These are phyloP conservation scores for Cytospora mali DNA, from an alignment of 2,329 filamentous ascomycete species.

Conservation along the genomic window DNA sequence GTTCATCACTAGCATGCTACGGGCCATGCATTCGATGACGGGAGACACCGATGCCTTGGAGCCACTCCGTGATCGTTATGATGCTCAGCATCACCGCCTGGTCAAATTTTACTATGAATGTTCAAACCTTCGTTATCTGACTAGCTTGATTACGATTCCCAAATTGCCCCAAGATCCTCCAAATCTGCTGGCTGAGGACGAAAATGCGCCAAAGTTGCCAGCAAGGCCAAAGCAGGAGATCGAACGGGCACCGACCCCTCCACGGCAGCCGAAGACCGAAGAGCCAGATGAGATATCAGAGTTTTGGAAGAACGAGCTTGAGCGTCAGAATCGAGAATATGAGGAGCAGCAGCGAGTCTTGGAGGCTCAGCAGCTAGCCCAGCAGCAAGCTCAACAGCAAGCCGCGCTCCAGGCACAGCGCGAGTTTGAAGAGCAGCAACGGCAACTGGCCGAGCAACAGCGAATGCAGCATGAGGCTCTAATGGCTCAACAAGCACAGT, in stretches of 20 bases:
- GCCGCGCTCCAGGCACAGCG: constrained; percentile 82
- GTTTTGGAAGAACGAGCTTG: constrained; percentile 95
- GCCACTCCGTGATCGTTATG: constrained; percentile 84
- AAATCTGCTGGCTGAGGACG: constrained; percentile 83
- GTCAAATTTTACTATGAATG: constrained; percentile 99
- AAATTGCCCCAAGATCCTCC: constrained; percentile 94
- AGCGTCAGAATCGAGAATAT: constrained; percentile 89
- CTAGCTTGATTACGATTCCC: constrained; percentile 92
- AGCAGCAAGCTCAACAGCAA: constrained; percentile 79
- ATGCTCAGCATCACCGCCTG: constrained; percentile 93
- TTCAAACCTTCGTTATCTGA: constrained; percentile 94
- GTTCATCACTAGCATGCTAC: constrained; percentile 98
- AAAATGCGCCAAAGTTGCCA: constrained; percentile 80
- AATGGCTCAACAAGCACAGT: constrained; percentile 82
- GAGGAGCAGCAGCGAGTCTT: constrained; percentile 90
- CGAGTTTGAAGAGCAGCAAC: constrained; percentile 97
- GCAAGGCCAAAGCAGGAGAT: constrained; percentile 77
- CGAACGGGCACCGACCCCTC: constrained; percentile 68
- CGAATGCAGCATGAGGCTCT: constrained; percentile 88
- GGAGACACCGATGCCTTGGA: constrained; percentile 92
- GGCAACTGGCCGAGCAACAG: constrained; percentile 84
- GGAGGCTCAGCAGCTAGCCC: constrained; percentile 82
- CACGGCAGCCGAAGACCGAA: constrained; percentile 66
- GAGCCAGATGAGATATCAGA: constrained; percentile 96
- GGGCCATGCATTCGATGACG: constrained; percentile 95